phyloP scores from a whole-genome alignment of 352 stramenopile genomes.

The Halophytophthora batemanensis region DNA sequence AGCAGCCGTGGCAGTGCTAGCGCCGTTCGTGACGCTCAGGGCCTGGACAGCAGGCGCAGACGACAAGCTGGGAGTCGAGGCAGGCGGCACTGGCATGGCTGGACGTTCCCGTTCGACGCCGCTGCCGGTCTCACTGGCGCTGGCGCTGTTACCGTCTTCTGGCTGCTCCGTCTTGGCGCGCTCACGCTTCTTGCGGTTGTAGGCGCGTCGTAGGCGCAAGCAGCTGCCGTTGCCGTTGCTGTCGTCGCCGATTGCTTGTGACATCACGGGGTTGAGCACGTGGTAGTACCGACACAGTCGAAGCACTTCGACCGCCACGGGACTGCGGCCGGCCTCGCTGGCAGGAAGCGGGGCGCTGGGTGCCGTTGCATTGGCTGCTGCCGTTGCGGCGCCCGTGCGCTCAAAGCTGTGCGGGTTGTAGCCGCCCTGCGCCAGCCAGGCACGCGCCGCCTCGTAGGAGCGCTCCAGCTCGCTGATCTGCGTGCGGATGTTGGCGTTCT shows the following conservation, averaged over 20 bases:
- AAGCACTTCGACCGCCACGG: conserved; percentile 51
- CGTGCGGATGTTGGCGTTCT: conserved; percentile 81
- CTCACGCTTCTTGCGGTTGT: conserved; percentile 8
- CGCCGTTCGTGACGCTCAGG: not conserved
- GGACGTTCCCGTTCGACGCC: not conserved
- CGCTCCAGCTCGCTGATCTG: conserved; percentile 78
- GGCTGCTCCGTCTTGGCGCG: not conserved
- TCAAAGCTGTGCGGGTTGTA: conserved; percentile 28
- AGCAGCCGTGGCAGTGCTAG: not conserved
- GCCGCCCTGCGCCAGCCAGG: conserved; percentile 49
- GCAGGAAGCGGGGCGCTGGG: too few relatives aligned
- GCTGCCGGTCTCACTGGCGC: not conserved
- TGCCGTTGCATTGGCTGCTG: too few relatives aligned
- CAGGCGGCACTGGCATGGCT: too few relatives aligned
- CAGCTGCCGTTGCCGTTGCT: conserved; percentile 13
- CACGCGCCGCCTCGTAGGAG: conserved; percentile 48
- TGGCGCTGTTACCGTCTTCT: conserved; percentile 3
- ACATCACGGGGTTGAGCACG: conserved; percentile 57
- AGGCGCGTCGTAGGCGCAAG: conserved; percentile 24
- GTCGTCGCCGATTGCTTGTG: conserved; percentile 10
- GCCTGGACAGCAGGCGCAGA: too few relatives aligned
- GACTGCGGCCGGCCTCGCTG: conserved; percentile 7
- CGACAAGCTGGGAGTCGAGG: too few relatives aligned
- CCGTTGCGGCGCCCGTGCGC: conserved; percentile 9
- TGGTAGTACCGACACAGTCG: conserved; percentile 72